A percentile compares a stretch with the other conserved stretches of the same genome.
phyloP scores from a whole-genome alignment of 345 rosid species.

The Euphorbia pulcherrima region DNA sequence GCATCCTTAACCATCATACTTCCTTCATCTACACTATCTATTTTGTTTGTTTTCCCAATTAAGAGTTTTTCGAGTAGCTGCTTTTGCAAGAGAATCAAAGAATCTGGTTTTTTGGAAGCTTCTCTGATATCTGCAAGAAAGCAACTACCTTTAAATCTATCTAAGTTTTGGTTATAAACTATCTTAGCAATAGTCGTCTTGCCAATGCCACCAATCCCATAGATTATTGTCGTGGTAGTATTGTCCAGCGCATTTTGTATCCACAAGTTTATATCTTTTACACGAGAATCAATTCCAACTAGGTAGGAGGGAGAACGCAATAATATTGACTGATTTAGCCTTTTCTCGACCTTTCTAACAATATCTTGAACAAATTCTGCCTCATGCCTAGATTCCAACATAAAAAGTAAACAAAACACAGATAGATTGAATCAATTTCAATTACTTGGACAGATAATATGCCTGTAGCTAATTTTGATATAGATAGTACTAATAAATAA shows the following conservation, averaged over 20 bases:
- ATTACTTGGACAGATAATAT: background rate
- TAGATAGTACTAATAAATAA: background rate
- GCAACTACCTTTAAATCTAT: constrained; percentile 25
- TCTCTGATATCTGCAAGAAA: constrained; percentile 30
- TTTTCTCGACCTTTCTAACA: constrained; percentile 11
- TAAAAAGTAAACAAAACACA: background rate
- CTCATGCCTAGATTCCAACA: constrained; percentile 14
- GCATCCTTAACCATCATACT: constrained; percentile 4
- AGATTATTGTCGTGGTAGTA: constrained; percentile 10
- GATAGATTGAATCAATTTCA: background rate
- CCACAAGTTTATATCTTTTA: constrained; percentile 20
- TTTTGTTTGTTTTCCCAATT: background rate
- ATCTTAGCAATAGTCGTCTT: constrained; percentile 19
- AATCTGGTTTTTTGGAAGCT: background rate
- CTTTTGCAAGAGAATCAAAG: constrained; percentile 19
- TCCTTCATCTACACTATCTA: constrained; percentile 16
- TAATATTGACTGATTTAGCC: background rate
- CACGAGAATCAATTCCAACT: constrained; percentile 22
- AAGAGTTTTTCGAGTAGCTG: constrained; percentile 28
- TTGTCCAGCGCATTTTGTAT: constrained; percentile 13
- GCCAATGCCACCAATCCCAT: constrained; percentile 29
- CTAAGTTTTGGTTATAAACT: constrained; percentile 20
- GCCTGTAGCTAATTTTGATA: background rate
- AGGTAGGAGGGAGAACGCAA: constrained; percentile 14
- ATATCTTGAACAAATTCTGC: constrained; percentile 16